Evolutionary conservation across 495 filamentous ascomycete species (phyloP).

Genomic region (Entonaema liquescens): DNA sequence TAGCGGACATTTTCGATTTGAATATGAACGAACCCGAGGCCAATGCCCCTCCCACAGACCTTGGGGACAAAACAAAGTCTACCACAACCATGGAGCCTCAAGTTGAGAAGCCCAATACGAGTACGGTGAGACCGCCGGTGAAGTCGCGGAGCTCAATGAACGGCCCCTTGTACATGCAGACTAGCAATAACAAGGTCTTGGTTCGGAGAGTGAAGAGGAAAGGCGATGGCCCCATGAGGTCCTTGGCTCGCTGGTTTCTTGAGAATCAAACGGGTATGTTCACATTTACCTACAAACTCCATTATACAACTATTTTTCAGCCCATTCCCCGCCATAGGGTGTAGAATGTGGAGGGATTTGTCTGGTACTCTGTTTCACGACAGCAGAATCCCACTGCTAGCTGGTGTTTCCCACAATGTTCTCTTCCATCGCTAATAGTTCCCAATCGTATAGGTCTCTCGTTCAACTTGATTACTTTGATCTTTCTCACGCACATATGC

Average conservation of each 20-base stretch:
- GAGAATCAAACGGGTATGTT: slow-evolving; percentile 63
- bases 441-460: slow-evolving; percentile 68
- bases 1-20: slow-evolving; percentile 14
- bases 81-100: slow-evolving; percentile 29
- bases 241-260: slow-evolving; percentile 58
- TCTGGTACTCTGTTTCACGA: slow-evolving; percentile 26
- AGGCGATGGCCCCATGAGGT: slow-evolving; percentile 54
- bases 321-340: background rate
- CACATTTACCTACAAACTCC: background rate
- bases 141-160: slow-evolving; percentile 54
- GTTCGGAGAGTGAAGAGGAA: slow-evolving; percentile 58
- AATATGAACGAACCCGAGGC: slow-evolving; percentile 34
- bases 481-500: slow-evolving; percentile 78
- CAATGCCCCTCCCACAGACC: slow-evolving; percentile 23
- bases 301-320: background rate
- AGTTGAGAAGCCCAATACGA: slow-evolving; percentile 38
- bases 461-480: slow-evolving; percentile 77
- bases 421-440: slow-evolving; percentile 25
- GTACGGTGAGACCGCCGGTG: slow-evolving; percentile 41
- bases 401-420: background rate
- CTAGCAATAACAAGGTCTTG: slow-evolving; percentile 54
- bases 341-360: slow-evolving; percentile 14
- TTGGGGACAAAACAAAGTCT: slow-evolving; percentile 18
- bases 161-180: slow-evolving; percentile 59
- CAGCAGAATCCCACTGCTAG: slow-evolving; percentile 14